A percentile compares a stretch with the other conserved stretches of the same genome.
These are phyloP conservation scores for Globisporangium megalacanthum DNA, from an alignment of 352 stramenopile genomes.

Conservation along the genomic window DNA sequence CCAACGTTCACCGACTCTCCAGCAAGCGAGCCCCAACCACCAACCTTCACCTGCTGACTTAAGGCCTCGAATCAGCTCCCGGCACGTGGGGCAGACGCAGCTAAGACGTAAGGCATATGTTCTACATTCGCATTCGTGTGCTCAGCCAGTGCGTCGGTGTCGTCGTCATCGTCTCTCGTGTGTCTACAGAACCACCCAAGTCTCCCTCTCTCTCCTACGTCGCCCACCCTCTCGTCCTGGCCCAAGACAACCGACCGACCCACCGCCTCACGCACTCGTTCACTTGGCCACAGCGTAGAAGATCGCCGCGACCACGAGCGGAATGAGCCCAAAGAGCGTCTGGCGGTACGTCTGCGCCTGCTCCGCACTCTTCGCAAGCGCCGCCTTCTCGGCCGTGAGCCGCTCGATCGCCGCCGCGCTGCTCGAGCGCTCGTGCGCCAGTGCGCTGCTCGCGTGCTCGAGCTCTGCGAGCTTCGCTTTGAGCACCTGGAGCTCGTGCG, in stretches of 20 bases:
- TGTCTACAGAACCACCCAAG: no score
- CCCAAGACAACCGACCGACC: no score
- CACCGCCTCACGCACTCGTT: background rate
- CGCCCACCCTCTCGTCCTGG: no score
- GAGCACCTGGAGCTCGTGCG: constrained; percentile 42
- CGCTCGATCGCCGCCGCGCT: constrained; percentile 27
- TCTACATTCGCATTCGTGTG: constrained; percentile 6
- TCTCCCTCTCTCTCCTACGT: no score
- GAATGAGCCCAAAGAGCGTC: constrained; percentile 45
- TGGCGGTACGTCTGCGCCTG: constrained; percentile 60
- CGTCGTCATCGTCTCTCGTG: background rate
- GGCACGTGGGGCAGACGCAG: background rate
- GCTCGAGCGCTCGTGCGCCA: constrained; percentile 18
- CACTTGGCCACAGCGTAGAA: constrained; percentile 53
- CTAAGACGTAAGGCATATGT: constrained; percentile 1
- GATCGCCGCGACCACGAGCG: constrained; percentile 41
- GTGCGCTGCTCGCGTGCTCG: constrained; percentile 14
- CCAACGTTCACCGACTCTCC: no score
- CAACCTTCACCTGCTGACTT: no score
- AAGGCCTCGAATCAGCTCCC: no score
- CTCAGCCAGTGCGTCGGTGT: background rate
- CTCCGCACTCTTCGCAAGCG: constrained; percentile 34
- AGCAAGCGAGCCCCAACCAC: background rate
- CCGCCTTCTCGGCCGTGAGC: constrained; percentile 30
- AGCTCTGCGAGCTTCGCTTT: constrained; percentile 31